Conservation (phyloP, 371 early-diverging fungal species). For the Rhizopus sp. region DNA sequence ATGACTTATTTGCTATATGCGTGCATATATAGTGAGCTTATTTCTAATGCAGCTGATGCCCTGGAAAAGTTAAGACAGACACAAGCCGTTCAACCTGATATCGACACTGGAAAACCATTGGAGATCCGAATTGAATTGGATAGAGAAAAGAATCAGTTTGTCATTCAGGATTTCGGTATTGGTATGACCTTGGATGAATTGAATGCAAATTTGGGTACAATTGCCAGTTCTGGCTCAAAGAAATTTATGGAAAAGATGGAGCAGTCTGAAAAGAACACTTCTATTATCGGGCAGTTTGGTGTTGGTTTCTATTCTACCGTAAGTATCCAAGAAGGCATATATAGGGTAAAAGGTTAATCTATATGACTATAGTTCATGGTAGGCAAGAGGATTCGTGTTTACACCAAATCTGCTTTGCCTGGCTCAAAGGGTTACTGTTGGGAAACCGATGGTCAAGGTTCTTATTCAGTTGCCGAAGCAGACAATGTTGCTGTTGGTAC, state of each 20-base stretch:
- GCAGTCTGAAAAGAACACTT: conserved; percentile 61
- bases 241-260: conserved; percentile 86
- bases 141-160: conserved; percentile 73
- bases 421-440: conserved; percentile 83
- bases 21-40: conserved; percentile 79
- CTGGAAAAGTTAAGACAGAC: conserved; percentile 92
- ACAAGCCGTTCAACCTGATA: conserved; percentile 61
- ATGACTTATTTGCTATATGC: background rate
- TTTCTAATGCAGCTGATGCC: conserved; percentile 99
- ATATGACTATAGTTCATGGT: conserved; percentile 75
- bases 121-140: conserved; percentile 83
- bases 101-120: conserved; percentile 66
- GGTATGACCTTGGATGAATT: conserved; percentile 98
- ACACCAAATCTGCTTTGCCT: conserved; percentile 72
- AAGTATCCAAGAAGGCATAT: conserved; percentile 4
- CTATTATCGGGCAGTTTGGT: conserved; percentile 99
- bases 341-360: background rate
- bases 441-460: conserved; percentile 80
- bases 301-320: conserved; percentile 86
- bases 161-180: conserved; percentile 95
- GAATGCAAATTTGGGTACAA: conserved; percentile 92
- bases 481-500: conserved; percentile 88
- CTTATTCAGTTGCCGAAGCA: conserved; percentile 77
- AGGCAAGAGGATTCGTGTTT: conserved; percentile 81
- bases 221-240: conserved; percentile 93